Evolutionary conservation across 331 rosid species (phyloP).

Genomic region (Erythrophleum ivorense): DNA sequence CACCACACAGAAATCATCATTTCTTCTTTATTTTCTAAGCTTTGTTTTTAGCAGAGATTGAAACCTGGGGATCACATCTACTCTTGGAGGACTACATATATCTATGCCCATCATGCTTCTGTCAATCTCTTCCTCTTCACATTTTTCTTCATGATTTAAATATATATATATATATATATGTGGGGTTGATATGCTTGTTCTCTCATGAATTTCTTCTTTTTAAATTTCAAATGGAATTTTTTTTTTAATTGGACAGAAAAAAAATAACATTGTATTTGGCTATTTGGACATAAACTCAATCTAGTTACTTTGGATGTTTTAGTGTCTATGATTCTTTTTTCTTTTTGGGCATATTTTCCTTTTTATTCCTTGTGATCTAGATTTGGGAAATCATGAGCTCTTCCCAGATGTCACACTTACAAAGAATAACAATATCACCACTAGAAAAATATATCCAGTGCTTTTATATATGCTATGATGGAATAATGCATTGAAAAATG

Average conservation of each 20-base stretch:
- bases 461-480: no score
- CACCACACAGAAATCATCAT: no score
- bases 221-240: no score
- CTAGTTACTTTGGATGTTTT: no score
- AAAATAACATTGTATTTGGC: no score
- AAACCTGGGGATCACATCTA: constrained; percentile 92
- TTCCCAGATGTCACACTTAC: constrained; percentile 93
- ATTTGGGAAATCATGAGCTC: constrained; percentile 95
- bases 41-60: neutral
- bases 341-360: no score
- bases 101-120: constrained; percentile 91
- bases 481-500: neutral
- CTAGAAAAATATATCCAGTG: no score
- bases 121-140: neutral
- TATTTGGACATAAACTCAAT: no score
- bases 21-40: neutral
- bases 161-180: neutral
- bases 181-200: neutral
- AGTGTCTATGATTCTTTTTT: no score
- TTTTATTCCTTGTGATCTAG: constrained; percentile 61
- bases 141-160: neutral
- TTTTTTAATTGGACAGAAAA: no score
- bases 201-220: no score
- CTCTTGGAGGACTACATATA: constrained; percentile 89
- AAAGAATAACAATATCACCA: constrained; percentile 89